These are phyloP conservation scores for Mucor lusitanicus DNA, from an alignment of 371 early-diverging fungal genomes.

Conservation along the genomic window DNA sequence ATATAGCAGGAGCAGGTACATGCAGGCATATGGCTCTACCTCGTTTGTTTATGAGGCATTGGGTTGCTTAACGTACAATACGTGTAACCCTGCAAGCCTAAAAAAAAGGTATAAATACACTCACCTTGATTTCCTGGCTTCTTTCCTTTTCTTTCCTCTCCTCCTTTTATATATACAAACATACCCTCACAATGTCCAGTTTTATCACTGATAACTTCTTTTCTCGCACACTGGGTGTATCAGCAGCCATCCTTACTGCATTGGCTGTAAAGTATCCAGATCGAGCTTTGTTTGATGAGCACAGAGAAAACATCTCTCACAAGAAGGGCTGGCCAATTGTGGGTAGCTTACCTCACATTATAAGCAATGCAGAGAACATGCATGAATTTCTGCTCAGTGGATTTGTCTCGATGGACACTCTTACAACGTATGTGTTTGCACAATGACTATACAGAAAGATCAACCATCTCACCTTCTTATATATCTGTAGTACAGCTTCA, in stretches of 20 bases:
- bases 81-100: not conserved
- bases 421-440: constrained; percentile 32
- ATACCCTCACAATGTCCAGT: not conserved
- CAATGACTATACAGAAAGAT: not conserved
- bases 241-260: constrained; percentile 15
- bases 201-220: not conserved
- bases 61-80: not conserved
- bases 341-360: constrained; percentile 15
- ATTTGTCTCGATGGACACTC: constrained; percentile 8
- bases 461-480: not conserved
- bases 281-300: constrained; percentile 28
- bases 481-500: constrained; percentile 23
- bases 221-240: constrained; percentile 13
- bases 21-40: too few relatives aligned
- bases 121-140: not conserved
- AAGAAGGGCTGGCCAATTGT: constrained; percentile 28
- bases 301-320: constrained; percentile 12
- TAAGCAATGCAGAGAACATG: constrained; percentile 12
- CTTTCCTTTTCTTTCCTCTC: constrained; percentile 6
- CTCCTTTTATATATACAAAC: not conserved
- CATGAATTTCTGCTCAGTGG: constrained; percentile 23
- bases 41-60: too few relatives aligned
- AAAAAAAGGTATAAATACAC: not conserved
- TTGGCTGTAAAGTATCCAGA: constrained; percentile 30
- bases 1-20: not conserved